These are phyloP conservation scores for Stephanodiscus triporus DNA, from an alignment of 108 stramenopile genomes.

Conservation along the genomic window DNA sequence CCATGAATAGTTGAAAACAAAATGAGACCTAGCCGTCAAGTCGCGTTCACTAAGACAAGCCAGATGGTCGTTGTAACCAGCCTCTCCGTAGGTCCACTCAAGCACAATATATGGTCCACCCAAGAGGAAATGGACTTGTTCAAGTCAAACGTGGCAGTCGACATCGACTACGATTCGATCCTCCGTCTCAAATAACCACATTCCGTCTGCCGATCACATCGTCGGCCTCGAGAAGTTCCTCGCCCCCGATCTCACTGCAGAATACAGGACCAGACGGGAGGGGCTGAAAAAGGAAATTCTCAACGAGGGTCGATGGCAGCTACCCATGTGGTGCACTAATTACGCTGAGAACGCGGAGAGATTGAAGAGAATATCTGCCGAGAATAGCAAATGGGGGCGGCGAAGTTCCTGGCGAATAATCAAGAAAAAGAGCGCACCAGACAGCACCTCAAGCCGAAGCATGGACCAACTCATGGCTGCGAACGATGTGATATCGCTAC, in stretches of 20 bases:
- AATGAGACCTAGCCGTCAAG: not conserved
- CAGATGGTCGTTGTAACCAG: conserved; percentile 7
- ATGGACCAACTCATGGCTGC: not conserved
- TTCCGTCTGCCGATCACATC: not conserved
- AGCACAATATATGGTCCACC: conserved; percentile 9
- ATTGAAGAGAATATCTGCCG: conserved; percentile 15
- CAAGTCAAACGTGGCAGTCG: conserved; percentile 6
- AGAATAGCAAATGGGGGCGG: conserved; percentile 7
- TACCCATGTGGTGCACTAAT: not conserved
- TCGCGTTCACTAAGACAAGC: conserved; percentile 10
- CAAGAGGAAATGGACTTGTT: conserved; percentile 9
- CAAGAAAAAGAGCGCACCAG: not conserved
- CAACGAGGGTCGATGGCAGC: conserved; percentile 7
- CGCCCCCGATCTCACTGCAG: conserved; percentile 10
- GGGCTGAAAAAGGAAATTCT: not conserved
- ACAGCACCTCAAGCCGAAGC: not conserved
- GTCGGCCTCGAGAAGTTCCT: conserved; percentile 23
- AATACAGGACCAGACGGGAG: conserved; percentile 1
- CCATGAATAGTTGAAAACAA: not conserved
- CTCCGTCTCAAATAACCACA: not conserved
- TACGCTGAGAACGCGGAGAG: not conserved
- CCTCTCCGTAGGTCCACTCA: not conserved
- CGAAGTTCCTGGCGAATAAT: too few relatives aligned
- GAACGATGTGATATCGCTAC: not conserved
- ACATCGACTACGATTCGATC: not conserved